A percentile compares a stretch with the other conserved stretches of the same genome.
phyloP scores from a whole-genome alignment of 768 basidiomycete genomes.

The Royoungia palumana region DNA sequence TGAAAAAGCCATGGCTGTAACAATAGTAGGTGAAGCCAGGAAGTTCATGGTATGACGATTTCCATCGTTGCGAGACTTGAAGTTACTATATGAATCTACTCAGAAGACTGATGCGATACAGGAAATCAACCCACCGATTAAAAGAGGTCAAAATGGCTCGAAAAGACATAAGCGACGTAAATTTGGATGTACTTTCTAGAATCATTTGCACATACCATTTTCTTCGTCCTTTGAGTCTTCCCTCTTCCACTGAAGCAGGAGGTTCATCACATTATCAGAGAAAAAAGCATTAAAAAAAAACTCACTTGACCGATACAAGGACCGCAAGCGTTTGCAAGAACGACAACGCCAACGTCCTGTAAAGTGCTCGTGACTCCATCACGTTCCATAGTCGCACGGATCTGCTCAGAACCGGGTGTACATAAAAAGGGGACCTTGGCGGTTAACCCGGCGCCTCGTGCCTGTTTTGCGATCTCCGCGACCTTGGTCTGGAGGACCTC shows the following conservation, averaged over 20 bases:
- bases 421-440: slow-evolving; percentile 85
- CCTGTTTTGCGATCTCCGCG: slow-evolving; percentile 87
- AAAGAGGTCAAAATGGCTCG: slow-evolving; percentile 94
- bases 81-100: slow-evolving; percentile 45
- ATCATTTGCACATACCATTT: slow-evolving; percentile 60
- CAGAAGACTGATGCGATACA: not conserved
- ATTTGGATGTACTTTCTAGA: not conserved
- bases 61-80: slow-evolving; percentile 96
- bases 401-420: slow-evolving; percentile 92
- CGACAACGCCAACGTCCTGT: slow-evolving; percentile 87
- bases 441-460: slow-evolving; percentile 75
- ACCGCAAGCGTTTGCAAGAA: slow-evolving; percentile 96
- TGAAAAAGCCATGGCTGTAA: slow-evolving; percentile 96
- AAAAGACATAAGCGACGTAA: slow-evolving; percentile 1
- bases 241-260: slow-evolving; percentile 75
- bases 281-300: slow-evolving; percentile 1
- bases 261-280: slow-evolving; percentile 3
- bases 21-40: slow-evolving; percentile 93
- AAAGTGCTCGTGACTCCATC: slow-evolving; percentile 81
- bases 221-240: slow-evolving; percentile 84
- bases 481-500: slow-evolving; percentile 68
- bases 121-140: slow-evolving; percentile 62
- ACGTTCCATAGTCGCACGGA: slow-evolving; percentile 95
- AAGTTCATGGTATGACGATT: slow-evolving; percentile 96
- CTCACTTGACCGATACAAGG: slow-evolving; percentile 94